A percentile compares a stretch with the other conserved stretches of the same genome.
Evolutionary conservation across 257 asterid species (phyloP).

Genomic region (Solanum piurae): DNA sequence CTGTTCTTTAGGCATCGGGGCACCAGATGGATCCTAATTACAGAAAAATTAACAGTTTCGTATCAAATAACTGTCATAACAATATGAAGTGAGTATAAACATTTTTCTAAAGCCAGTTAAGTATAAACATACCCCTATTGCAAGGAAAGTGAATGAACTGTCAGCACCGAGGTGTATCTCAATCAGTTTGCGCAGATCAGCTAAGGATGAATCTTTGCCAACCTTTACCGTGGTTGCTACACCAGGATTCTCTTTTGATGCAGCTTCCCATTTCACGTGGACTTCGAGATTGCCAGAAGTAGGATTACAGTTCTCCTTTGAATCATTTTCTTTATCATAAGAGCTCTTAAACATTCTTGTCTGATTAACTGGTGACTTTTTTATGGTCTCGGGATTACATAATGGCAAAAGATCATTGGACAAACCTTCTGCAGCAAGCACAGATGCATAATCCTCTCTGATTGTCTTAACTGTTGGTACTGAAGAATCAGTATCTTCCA

Average conservation of each 20-base stretch:
- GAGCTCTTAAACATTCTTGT: slow-evolving; percentile 3
- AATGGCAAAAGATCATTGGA: slow-evolving; percentile 3
- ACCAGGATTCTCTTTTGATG: slow-evolving; percentile 68
- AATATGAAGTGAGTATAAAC: neutral
- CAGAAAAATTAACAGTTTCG: neutral
- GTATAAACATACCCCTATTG: slow-evolving; percentile 35
- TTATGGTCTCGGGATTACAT: neutral
- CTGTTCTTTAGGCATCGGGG: slow-evolving; percentile 54
- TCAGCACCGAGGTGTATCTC: slow-evolving; percentile 60
- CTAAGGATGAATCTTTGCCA: slow-evolving; percentile 54
- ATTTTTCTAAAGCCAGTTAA: neutral
- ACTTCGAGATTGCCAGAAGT: slow-evolving; percentile 29
- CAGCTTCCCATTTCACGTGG: slow-evolving; percentile 70
- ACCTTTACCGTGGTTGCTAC: slow-evolving; percentile 48
- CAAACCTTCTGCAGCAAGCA: neutral
- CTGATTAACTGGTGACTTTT: slow-evolving; percentile 9
- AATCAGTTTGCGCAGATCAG: slow-evolving; percentile 75
- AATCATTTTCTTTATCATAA: slow-evolving; percentile 4
- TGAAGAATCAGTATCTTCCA: neutral
- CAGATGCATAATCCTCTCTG: slow-evolving; percentile 9
- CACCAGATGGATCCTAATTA: slow-evolving; percentile 60
- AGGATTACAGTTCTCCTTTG: slow-evolving; percentile 32
- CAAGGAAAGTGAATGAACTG: slow-evolving; percentile 53
- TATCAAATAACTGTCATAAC: neutral
- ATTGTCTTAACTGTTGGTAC: neutral